Conservation (phyloP, 2,329 filamentous ascomycete genomes). For the Stemphylium lycopersici region DNA sequence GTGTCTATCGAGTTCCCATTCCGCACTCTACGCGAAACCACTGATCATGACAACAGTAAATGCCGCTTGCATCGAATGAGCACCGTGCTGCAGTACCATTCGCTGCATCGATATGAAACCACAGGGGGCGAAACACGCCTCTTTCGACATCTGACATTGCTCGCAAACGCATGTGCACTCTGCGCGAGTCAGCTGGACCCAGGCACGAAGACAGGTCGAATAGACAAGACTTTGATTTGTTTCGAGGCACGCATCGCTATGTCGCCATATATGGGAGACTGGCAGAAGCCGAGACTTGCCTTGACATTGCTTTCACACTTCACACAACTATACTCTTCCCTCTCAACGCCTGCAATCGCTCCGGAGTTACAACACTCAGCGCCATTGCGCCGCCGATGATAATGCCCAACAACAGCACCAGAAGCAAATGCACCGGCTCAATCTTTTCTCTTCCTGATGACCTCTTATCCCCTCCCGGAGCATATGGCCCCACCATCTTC, state of each 20-base stretch:
- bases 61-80: too few relatives aligned
- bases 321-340: conserved; percentile 28
- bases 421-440: conserved; percentile 30
- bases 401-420: conserved; percentile 39
- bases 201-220: too few relatives aligned
- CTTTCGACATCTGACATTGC: too few relatives aligned
- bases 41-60: too few relatives aligned
- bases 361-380: conserved; percentile 32
- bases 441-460: not conserved
- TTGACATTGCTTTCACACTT: not conserved
- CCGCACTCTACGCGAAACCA: too few relatives aligned
- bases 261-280: not conserved
- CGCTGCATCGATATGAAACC: too few relatives aligned
- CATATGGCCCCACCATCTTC: conserved; percentile 52
- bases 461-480: conserved; percentile 24
- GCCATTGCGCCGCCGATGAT: conserved; percentile 37
- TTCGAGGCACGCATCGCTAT: not conserved
- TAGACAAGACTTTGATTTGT: too few relatives aligned
- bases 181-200: too few relatives aligned
- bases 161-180: too few relatives aligned
- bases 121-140: too few relatives aligned
- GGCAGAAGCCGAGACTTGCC: not conserved
- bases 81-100: too few relatives aligned
- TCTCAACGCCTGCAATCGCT: conserved; percentile 29
- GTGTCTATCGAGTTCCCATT: too few relatives aligned